A percentile compares a stretch with the other conserved stretches of the same genome.
Evolutionary conservation across 2,329 filamentous ascomycete species (phyloP).

Genomic region (Myriosclerotinia scirpicola): DNA sequence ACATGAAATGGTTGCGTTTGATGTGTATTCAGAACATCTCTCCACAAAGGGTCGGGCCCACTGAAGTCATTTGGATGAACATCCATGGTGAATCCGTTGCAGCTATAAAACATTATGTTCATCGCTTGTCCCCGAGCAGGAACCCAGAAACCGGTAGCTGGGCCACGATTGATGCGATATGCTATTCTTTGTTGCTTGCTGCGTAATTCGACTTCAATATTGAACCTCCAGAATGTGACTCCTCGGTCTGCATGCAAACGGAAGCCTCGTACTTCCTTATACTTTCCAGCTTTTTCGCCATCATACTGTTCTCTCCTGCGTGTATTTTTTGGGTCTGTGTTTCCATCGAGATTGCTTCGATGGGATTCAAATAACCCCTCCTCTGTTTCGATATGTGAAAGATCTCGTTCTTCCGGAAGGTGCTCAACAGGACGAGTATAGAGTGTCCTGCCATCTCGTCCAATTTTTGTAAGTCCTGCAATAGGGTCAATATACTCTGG

Average conservation of each 20-base stretch:
- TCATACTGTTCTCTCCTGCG: constrained; percentile 58
- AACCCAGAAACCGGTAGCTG: constrained; percentile 90
- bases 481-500: constrained; percentile 88
- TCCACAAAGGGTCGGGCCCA: constrained; percentile 94
- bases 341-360: constrained; percentile 54
- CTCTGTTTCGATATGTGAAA: constrained; percentile 78
- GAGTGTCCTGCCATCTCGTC: constrained; percentile 78
- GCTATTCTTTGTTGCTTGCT: constrained; percentile 80
- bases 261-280: constrained; percentile 78
- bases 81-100: constrained; percentile 88
- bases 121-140: constrained; percentile 80
- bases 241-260: constrained; percentile 83
- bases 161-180: constrained; percentile 92
- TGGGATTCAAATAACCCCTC: constrained; percentile 77
- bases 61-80: constrained; percentile 78
- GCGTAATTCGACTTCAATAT: constrained; percentile 84
- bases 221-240: constrained; percentile 96
- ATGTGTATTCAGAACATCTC: constrained; percentile 90
- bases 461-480: constrained; percentile 82
- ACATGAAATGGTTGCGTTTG: constrained; percentile 93
- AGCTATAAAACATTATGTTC: constrained; percentile 99
- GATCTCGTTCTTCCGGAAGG: constrained; percentile 72
- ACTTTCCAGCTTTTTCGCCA: constrained; percentile 78
- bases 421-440: constrained; percentile 90
- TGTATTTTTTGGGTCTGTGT: constrained; percentile 51